Conservation (phyloP, 2,329 filamentous ascomycete species). For the Rhytidhysteron rufulum region DNA sequence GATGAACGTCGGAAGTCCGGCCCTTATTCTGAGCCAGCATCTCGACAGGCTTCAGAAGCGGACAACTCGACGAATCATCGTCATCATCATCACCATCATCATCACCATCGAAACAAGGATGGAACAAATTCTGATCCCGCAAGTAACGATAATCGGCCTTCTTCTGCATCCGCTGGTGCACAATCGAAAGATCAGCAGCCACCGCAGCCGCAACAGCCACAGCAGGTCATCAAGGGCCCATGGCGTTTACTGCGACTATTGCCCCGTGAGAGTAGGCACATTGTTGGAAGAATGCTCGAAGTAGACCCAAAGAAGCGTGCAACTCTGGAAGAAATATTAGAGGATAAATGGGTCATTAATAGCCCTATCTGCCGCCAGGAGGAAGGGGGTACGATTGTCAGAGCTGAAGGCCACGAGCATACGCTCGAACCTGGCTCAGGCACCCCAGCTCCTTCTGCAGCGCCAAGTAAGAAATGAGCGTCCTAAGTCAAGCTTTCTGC, state of each 20-base stretch:
- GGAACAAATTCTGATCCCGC: constrained; percentile 16
- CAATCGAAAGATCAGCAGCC: constrained; percentile 59
- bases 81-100: constrained; percentile 28
- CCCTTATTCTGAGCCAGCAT: constrained; percentile 38
- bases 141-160: constrained; percentile 10
- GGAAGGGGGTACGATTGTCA: constrained; percentile 67
- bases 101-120: constrained; percentile 26
- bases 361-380: constrained; percentile 80
- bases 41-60: constrained; percentile 31
- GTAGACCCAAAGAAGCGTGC: constrained; percentile 80
- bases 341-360: constrained; percentile 85
- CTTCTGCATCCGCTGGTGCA: constrained; percentile 11
- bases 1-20: constrained; percentile 23
- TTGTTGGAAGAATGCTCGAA: constrained; percentile 90
- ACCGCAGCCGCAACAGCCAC: constrained; percentile 16
- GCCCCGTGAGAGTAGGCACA: constrained; percentile 82
- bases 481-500: no score
- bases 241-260: constrained; percentile 85
- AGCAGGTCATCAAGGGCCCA: constrained; percentile 75
- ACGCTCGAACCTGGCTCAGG: constrained; percentile 66
- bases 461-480: constrained; percentile 18
- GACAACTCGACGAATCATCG: constrained; percentile 19
- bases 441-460: constrained; percentile 17
- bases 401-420: constrained; percentile 75
- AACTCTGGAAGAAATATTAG: constrained; percentile 78